Base-by-base conservation (phyloP, 371 early-diverging fungal species). In the Apophysomyces elegans region DNA sequence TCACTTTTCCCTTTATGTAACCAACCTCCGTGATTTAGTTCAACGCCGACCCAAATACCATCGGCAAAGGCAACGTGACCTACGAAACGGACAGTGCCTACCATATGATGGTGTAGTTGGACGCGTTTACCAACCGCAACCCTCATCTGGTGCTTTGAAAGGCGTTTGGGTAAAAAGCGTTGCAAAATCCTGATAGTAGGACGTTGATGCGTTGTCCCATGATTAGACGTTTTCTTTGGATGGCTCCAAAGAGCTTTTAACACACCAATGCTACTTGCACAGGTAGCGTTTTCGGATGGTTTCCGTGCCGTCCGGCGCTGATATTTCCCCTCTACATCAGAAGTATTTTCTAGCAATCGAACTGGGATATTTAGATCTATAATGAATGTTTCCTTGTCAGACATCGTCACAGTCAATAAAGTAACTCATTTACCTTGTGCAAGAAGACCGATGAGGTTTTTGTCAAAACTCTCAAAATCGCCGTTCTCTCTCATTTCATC, bases 31-130 rank as follows among this genome's bases (percentile, higher is more conserved):
- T 71, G 54, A 59, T 78, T 73, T 46, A 78, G 47, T 58, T 78
- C 78, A 12, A 78, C 78, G 9, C 75, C 78, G 36, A 78, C 58
- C 78, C 78, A 78, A 1, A 70, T 38, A 37, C 78, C 75, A 39
- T 72, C 69, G 3, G 75, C 73, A 67, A 78, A 78, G 36, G 60
- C 21, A 32, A 78, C 78, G 61, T 56, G 66, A 5, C 78, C 75
- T 21, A 72, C 61, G 63, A 63, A 75, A 4, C 16, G 9, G 26
- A 75, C 54, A 11, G 75, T 78, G 1, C 75, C 78, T 14, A 69
- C 39, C 0, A 71, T 75, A n/a, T 70, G 59, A 32, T 71, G 64
- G 14, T 63, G 7, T 11, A 75, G 37, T 58, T 67, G 58, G 1
- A 75, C 70, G 13, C 70, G 47, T 57, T 75, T 72, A 5, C 72